phyloP scores from a whole-genome alignment of 2,329 filamentous ascomycete genomes.

The Ophiobolus disseminans region DNA sequence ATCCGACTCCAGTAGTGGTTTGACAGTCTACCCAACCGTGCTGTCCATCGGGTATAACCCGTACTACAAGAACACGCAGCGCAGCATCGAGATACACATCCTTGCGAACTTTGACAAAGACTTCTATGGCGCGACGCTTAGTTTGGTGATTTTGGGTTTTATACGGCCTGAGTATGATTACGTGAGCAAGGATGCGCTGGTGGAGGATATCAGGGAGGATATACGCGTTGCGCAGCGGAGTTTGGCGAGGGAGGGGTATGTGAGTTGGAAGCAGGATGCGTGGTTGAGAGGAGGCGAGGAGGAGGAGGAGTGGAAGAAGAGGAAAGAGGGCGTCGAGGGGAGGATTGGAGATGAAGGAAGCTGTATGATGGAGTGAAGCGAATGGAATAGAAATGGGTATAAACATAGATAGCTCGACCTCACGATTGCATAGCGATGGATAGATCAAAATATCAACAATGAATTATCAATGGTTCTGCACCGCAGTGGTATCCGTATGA shows the following conservation, averaged over 20 bases:
- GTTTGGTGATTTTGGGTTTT: slow-evolving; percentile 82
- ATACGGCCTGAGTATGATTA: slow-evolving; percentile 92
- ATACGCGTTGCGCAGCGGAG: slow-evolving; percentile 81
- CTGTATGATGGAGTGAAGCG: slow-evolving; percentile 12
- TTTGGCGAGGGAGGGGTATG: slow-evolving; percentile 70
- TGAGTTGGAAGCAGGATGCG: slow-evolving; percentile 56
- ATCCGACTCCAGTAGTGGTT: background rate
- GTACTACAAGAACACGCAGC: slow-evolving; percentile 90
- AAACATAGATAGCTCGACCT: background rate
- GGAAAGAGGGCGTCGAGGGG: slow-evolving; percentile 9
- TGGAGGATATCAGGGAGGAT: slow-evolving; percentile 88
- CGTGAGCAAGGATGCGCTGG: slow-evolving; percentile 77
- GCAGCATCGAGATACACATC: slow-evolving; percentile 89
- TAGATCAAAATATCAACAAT: slow-evolving; percentile 10
- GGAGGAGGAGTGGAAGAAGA: slow-evolving; percentile 10
- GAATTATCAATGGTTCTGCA: background rate
- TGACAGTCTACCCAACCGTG: slow-evolving; percentile 39
- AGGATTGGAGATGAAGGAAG: slow-evolving; percentile 22
- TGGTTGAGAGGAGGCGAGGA: slow-evolving; percentile 44
- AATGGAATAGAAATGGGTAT: background rate
- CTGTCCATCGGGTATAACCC: slow-evolving; percentile 80
- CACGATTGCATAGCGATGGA: slow-evolving; percentile 13
- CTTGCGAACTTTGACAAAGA: slow-evolving; percentile 78
- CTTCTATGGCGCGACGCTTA: slow-evolving; percentile 85
- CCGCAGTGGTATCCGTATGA: background rate